Conservation (phyloP, 164 flowering plant species). For the Nymphaea thermarum region DNA sequence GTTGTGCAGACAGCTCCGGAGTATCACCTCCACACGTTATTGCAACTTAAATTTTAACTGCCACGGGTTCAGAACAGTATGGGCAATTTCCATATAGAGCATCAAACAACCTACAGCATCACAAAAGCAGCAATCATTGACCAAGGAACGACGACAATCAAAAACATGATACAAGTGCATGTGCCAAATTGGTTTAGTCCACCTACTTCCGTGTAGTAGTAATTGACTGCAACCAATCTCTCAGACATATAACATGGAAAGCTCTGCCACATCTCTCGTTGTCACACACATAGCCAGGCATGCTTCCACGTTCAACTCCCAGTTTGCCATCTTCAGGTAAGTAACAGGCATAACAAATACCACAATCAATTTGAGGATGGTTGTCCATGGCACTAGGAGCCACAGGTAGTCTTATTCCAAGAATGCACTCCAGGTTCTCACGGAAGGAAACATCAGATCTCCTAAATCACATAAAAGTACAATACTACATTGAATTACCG, state of each 20-base stretch:
- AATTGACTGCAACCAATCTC: constrained; percentile 78
- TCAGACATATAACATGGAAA: constrained; percentile 72
- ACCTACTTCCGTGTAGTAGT: constrained; percentile 86
- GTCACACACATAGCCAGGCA: constrained; percentile 67
- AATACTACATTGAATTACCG: background rate
- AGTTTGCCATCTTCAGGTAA: constrained; percentile 80
- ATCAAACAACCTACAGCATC: constrained; percentile 57
- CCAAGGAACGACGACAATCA: background rate
- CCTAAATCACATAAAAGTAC: constrained; percentile 22
- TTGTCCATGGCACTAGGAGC: constrained; percentile 24
- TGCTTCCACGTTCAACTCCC: constrained; percentile 56
- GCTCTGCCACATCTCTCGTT: constrained; percentile 50
- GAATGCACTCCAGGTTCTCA: constrained; percentile 44
- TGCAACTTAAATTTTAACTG: constrained; percentile 30
- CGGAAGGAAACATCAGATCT: constrained; percentile 27
- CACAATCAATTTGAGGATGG: constrained; percentile 60
- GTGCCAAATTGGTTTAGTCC: background rate
- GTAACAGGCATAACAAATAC: constrained; percentile 76
- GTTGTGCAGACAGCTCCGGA: too few species aligned
- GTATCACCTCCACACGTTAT: background rate
- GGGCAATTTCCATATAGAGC: constrained; percentile 83
- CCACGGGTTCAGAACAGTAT: constrained; percentile 77
- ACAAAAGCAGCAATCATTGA: background rate
- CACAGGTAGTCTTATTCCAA: constrained; percentile 45
- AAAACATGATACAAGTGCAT: background rate